Percentiles rank a stretch among this genome's conserved stretches.
These are phyloP conservation scores for Pseudohalonectria lignicola DNA, from an alignment of 2,329 filamentous ascomycete species.

Conservation along the genomic window DNA sequence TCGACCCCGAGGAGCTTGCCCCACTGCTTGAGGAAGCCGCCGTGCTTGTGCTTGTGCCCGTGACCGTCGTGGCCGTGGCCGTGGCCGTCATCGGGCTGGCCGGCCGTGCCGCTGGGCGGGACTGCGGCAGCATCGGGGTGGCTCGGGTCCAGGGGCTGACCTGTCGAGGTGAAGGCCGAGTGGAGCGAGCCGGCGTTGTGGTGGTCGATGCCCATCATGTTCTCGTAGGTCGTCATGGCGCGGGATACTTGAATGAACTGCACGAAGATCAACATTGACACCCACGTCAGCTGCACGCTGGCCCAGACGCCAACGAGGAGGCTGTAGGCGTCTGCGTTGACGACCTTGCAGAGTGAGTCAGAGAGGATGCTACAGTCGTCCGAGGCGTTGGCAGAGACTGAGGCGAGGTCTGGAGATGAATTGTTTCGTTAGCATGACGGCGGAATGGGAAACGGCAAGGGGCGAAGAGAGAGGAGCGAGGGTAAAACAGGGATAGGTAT, in stretches of 20 bases:
- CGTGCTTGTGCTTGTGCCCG: constrained; percentile 37
- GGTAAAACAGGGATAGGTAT: background rate
- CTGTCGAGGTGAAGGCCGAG: constrained; percentile 68
- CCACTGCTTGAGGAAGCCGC: constrained; percentile 68
- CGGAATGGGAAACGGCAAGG: background rate
- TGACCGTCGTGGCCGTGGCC: constrained; percentile 22
- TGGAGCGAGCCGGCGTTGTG: constrained; percentile 43
- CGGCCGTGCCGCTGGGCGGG: constrained; percentile 40
- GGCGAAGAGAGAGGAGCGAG: background rate
- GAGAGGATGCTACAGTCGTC: constrained; percentile 64
- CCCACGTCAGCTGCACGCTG: constrained; percentile 80
- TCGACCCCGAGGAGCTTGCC: constrained; percentile 80
- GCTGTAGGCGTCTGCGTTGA: constrained; percentile 77
- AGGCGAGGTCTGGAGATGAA: constrained; percentile 49
- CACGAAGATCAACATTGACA: constrained; percentile 91
- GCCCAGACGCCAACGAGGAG: constrained; percentile 72
- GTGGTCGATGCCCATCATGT: constrained; percentile 73
- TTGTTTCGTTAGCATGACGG: constrained; percentile 15
- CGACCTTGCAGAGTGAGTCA: constrained; percentile 60
- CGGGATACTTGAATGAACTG: constrained; percentile 87
- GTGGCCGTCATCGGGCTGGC: constrained; percentile 28
- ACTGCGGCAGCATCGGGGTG: constrained; percentile 36
- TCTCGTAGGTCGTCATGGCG: constrained; percentile 93
- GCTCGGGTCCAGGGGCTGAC: constrained; percentile 56
- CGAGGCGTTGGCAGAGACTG: constrained; percentile 39